Conservation (phyloP, 805 yeast species). For the Zygoascus flipseniorum region DNA sequence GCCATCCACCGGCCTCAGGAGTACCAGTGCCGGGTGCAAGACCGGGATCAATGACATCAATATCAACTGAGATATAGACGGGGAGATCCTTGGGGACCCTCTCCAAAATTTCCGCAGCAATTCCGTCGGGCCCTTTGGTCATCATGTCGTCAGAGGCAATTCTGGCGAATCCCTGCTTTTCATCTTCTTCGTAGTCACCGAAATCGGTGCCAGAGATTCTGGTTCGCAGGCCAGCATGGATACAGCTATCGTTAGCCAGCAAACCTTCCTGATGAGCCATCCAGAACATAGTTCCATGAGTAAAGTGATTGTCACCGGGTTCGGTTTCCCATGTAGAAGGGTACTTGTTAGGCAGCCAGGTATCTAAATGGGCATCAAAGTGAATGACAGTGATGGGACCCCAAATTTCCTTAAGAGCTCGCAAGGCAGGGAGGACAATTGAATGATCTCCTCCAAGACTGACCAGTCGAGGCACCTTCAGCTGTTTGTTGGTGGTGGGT, state of each 20-base stretch:
- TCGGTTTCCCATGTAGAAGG: slow-evolving; percentile 68
- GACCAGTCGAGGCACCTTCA: slow-evolving; percentile 50
- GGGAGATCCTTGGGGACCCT: slow-evolving; percentile 57
- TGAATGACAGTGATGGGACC: slow-evolving; percentile 70
- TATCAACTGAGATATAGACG: slow-evolving; percentile 71
- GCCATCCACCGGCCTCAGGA: slow-evolving; percentile 68
- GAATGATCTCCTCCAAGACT: slow-evolving; percentile 83
- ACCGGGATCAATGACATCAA: slow-evolving; percentile 64
- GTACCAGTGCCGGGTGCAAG: slow-evolving; percentile 77
- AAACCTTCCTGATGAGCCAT: slow-evolving; percentile 65
- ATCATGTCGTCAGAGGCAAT: slow-evolving; percentile 69
- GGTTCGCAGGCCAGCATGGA: slow-evolving; percentile 73
- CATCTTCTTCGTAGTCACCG: slow-evolving; percentile 61
- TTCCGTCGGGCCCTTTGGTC: slow-evolving; percentile 53
- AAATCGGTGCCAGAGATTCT: slow-evolving; percentile 53
- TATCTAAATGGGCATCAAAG: slow-evolving; percentile 80
- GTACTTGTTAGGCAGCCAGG: slow-evolving; percentile 73
- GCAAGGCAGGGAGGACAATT: slow-evolving; percentile 59
- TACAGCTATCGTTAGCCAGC: slow-evolving; percentile 43
- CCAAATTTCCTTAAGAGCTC: slow-evolving; percentile 51
- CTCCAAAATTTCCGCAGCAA: slow-evolving; percentile 43
- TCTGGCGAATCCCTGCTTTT: slow-evolving; percentile 57
- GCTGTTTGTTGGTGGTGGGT: slow-evolving; percentile 18
- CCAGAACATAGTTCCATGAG: slow-evolving; percentile 86
- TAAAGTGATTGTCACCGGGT: slow-evolving; percentile 52